Evolutionary conservation across 768 basidiomycete species (phyloP).

Genomic region (Rhodosporidiobolus odoratus): DNA sequence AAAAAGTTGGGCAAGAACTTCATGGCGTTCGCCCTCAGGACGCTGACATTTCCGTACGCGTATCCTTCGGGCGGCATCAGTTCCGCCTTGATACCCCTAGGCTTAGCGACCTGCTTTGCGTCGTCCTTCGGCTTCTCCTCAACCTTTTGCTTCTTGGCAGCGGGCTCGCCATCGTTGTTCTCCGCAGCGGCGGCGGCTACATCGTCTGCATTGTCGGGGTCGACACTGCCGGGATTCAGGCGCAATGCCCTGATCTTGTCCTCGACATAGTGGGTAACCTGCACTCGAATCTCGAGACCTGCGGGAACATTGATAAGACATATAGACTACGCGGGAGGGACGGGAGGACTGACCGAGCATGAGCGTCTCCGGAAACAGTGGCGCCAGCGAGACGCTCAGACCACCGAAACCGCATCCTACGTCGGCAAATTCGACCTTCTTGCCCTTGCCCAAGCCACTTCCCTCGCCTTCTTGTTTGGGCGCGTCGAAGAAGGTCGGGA

Average conservation of each 20-base stretch:
- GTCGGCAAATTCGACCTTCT: constrained; percentile 87
- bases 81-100: constrained; percentile 32
- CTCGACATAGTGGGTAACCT: constrained; percentile 91
- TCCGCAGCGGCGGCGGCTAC: constrained; percentile 43
- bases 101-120: constrained; percentile 7
- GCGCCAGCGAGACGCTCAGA: constrained; percentile 78
- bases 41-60: constrained; percentile 71
- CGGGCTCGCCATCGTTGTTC: constrained; percentile 26
- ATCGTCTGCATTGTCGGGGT: constrained; percentile 37
- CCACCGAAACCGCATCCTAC: constrained; percentile 98
- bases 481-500: constrained; percentile 59
- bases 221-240: constrained; percentile 46
- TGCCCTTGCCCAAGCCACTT: constrained; percentile 49
- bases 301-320: constrained; percentile 3
- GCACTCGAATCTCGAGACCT: constrained; percentile 97
- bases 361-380: constrained; percentile 79
- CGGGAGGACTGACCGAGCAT: constrained; percentile 68
- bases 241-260: constrained; percentile 91
- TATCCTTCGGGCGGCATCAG: constrained; percentile 52
- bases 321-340: background rate
- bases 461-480: constrained; percentile 19
- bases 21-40: constrained; percentile 95
- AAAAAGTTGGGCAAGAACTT: constrained; percentile 98
- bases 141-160: background rate
- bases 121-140: background rate